Evolutionary conservation across 192 early-diverging fungal genomes (phyloP).

Genomic region (Coemansia sp.): DNA sequence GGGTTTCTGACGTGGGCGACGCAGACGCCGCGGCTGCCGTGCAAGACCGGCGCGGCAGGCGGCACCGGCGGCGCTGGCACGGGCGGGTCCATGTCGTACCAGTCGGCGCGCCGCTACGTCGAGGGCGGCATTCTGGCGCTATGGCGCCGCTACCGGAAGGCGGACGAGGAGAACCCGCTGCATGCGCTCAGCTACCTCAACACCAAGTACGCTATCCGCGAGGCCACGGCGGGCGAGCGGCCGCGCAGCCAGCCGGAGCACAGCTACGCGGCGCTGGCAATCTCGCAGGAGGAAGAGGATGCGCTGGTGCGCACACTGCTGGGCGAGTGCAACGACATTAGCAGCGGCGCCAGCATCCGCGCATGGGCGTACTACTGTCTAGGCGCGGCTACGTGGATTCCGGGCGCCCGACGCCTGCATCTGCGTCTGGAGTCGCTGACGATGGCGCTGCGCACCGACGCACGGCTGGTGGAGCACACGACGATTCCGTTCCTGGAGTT

Average conservation of each 20-base stretch:
- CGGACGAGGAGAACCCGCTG: constrained; percentile 53
- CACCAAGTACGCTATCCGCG: constrained; percentile 57
- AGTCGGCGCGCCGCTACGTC: constrained; percentile 55
- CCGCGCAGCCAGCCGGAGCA: constrained; percentile 42
- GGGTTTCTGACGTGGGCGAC: constrained; percentile 55
- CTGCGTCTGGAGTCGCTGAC: constrained; percentile 51
- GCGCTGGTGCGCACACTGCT: constrained; percentile 39
- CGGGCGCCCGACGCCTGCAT: constrained; percentile 46
- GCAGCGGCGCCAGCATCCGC: constrained; percentile 31
- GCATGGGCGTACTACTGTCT: constrained; percentile 54
- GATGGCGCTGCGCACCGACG: constrained; percentile 46
- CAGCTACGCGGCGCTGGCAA: constrained; percentile 38
- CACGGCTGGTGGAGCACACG: constrained; percentile 54
- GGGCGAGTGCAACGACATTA: constrained; percentile 12
- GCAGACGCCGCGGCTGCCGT: constrained; percentile 54
- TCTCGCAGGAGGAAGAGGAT: constrained; percentile 44
- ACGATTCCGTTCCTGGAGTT: constrained; percentile 55
- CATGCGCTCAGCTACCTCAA: constrained; percentile 55
- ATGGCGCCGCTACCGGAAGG: constrained; percentile 46
- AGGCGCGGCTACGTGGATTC: constrained; percentile 53
- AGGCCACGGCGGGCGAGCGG: constrained; percentile 47
- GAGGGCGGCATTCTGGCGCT: constrained; percentile 57
- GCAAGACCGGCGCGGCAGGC: constrained; percentile 44
- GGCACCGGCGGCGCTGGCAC: not conserved
- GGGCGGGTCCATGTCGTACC: constrained; percentile 56